Evolutionary conservation across 139 green algal species (phyloP).

Genomic region (Dunaliella primolecta): DNA sequence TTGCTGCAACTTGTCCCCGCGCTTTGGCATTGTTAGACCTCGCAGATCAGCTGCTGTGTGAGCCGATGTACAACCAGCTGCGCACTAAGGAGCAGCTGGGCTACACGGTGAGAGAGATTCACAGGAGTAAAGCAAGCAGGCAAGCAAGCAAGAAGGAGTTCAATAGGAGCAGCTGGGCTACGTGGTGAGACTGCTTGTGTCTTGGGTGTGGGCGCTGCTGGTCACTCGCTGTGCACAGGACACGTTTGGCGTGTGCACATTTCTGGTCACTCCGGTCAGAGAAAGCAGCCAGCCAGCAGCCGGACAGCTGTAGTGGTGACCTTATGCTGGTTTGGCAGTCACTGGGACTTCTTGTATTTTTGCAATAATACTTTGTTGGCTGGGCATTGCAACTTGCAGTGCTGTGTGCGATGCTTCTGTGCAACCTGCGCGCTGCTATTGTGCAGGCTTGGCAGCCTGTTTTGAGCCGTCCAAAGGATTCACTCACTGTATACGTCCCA

Average conservation of each 20-base stretch:
- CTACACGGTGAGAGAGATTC: slow-evolving; percentile 57
- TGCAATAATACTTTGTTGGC: too few relatives aligned
- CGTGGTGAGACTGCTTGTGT: neutral
- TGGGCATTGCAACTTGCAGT: too few relatives aligned
- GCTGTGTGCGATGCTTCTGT: too few relatives aligned
- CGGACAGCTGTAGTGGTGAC: too few relatives aligned
- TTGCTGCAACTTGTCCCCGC: slow-evolving; percentile 7
- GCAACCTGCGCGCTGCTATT: too few relatives aligned
- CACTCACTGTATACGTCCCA: too few relatives aligned
- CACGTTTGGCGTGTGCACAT: too few relatives aligned
- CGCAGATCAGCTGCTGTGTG: slow-evolving; percentile 61
- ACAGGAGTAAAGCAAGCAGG: neutral
- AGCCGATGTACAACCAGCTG: slow-evolving; percentile 81
- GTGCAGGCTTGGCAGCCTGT: too few relatives aligned
- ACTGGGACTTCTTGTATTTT: too few relatives aligned
- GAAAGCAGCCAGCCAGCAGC: too few relatives aligned
- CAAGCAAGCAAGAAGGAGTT: neutral
- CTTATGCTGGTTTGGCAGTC: too few relatives aligned
- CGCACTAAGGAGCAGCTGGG: slow-evolving; percentile 95
- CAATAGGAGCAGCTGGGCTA: neutral
- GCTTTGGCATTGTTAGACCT: slow-evolving; percentile 60
- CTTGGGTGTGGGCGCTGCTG: neutral
- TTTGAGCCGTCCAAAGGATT: too few relatives aligned
- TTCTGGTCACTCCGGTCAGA: neutral
- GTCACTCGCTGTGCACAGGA: neutral